Evolutionary conservation across 257 asterid genomes (phyloP).

Genomic region (Rubia yunnanensis): DNA sequence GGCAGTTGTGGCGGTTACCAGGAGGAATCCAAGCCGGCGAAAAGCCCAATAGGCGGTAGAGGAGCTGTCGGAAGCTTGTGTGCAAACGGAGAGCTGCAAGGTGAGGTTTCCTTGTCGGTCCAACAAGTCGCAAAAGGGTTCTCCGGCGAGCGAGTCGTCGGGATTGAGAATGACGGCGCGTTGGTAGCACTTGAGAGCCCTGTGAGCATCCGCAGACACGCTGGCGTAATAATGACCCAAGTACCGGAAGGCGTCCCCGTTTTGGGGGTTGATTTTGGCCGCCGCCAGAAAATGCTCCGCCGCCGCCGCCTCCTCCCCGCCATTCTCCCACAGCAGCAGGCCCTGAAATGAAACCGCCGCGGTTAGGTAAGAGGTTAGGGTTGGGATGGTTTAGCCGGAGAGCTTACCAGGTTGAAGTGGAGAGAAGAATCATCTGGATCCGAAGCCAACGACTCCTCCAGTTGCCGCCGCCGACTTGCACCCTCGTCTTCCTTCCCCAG

Average conservation of each 20-base stretch:
- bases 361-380: not conserved
- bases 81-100: constrained; percentile 70
- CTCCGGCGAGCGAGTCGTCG: constrained; percentile 79
- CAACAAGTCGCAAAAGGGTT: constrained; percentile 71
- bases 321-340: constrained; percentile 61
- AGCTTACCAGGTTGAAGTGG: constrained; percentile 54
- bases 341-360: constrained; percentile 32
- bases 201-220: constrained; percentile 49
- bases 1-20: constrained; percentile 22
- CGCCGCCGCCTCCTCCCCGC: constrained; percentile 52
- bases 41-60: constrained; percentile 97
- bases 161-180: constrained; percentile 84
- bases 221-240: constrained; percentile 71
- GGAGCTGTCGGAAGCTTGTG: constrained; percentile 71
- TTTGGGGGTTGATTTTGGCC: constrained; percentile 70
- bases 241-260: constrained; percentile 70
- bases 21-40: constrained; percentile 81
- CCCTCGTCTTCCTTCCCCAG: constrained; percentile 1
- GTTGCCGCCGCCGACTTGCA: constrained; percentile 18
- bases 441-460: constrained; percentile 42
- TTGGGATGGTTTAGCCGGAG: not conserved
- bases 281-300: constrained; percentile 72
- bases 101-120: constrained; percentile 66
- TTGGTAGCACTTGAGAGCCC: constrained; percentile 92
- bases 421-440: constrained; percentile 47